A percentile compares a stretch with the other conserved stretches of the same genome.
Conservation (phyloP, 129 eudicot genomes). For the Cynara cardunculus region DNA sequence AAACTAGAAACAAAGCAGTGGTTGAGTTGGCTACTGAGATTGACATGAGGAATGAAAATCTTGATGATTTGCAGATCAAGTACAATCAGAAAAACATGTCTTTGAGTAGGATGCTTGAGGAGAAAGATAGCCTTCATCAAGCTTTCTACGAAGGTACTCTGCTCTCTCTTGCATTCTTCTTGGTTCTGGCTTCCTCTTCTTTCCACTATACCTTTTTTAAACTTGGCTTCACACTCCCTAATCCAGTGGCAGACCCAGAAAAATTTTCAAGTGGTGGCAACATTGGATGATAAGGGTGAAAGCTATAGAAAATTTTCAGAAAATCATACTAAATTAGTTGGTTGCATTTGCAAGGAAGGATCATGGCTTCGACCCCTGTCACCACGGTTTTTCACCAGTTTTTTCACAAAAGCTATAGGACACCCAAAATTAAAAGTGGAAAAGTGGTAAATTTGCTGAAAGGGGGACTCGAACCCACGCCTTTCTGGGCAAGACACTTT, state of each 20-base stretch:
- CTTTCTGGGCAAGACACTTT: background rate
- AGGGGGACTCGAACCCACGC: background rate
- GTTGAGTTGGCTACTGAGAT: constrained; percentile 63
- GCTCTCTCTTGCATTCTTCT: background rate
- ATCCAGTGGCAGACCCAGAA: background rate
- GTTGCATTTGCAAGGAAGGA: background rate
- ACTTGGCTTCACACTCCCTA: constrained; percentile 18
- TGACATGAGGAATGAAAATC: constrained; percentile 62
- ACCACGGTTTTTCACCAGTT: background rate
- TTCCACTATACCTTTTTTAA: background rate
- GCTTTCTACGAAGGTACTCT: constrained; percentile 63
- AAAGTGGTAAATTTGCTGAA: background rate
- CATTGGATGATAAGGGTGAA: background rate
- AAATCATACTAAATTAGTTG: background rate
- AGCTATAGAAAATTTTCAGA: background rate
- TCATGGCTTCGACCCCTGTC: background rate
- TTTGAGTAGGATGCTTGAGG: constrained; percentile 61
- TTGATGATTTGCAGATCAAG: constrained; percentile 59
- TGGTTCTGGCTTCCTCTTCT: background rate
- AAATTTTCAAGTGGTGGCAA: background rate
- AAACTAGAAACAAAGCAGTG: constrained; percentile 44
- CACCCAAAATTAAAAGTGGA: background rate
- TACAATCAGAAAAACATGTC: constrained; percentile 62
- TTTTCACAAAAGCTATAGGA: background rate
- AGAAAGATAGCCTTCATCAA: constrained; percentile 72